Base-by-base conservation (phyloP, 805 yeast genomes). In the Torulaspora indica region DNA sequence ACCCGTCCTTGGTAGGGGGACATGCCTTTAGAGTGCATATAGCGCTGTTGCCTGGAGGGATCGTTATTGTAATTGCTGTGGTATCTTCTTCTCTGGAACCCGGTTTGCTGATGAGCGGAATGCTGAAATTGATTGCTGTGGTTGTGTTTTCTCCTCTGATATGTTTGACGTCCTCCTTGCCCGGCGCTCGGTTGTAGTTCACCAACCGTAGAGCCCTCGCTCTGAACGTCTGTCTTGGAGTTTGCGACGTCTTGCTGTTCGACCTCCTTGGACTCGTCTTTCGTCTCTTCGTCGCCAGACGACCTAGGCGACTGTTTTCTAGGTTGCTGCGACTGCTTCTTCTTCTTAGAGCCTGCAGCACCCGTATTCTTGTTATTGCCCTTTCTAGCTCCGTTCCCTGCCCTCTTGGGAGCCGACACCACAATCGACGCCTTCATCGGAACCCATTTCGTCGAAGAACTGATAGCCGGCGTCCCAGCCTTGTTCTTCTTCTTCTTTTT, bases 401-500 rank as follows among this genome's bases (percentile, higher is more conserved):
- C 30, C 29, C 40, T 51, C 45, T 51, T 53, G 35, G 55, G 45
- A 17, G 53, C 54, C 14, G 64, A 68, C 32, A 75, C 68, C 22
- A 73, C 74, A 38, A 76, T 76, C 33, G 77, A 66, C 22, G 79
- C 85, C 53, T 78, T 74, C 60, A 76, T 78, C n/a, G 87, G 87
- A 31, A 81, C 75, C 86, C 87, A 81, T 60, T 82, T 84, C 7
- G 63, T 56, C n/a, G 52, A 43, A n/a, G 54, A 23, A 28, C 51
- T 38, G 3, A 56, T 45, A 17, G 51, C 54, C 7, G 56, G 49
- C 7, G 55, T 31, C 5, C 51, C 54, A 7, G 47, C 46, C 24
- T 42, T 54, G 25, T 43, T 49, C 38, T 52, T 57, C 34, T 46
- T 57, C 34, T 46, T 56, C 37, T 45, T 54, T 45, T 49, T 56